These are phyloP conservation scores for Suillus variegatus DNA, from an alignment of 768 basidiomycete genomes.

Conservation along the genomic window DNA sequence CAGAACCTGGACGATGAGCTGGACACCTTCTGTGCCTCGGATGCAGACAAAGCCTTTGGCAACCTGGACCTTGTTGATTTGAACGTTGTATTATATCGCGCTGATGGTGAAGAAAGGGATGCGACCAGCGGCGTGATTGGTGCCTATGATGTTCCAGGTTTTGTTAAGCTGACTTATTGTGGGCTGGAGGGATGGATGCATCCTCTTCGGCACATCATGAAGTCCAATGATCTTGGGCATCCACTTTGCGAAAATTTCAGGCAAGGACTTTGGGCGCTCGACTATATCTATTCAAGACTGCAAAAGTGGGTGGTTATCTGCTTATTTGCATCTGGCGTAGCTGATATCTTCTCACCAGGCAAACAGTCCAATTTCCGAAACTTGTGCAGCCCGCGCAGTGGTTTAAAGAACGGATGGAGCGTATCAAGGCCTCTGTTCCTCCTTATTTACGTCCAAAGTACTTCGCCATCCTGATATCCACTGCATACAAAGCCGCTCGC, in stretches of 20 bases:
- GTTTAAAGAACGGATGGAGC: slow-evolving; percentile 87
- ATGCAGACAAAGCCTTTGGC: slow-evolving; percentile 71
- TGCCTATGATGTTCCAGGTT: slow-evolving; percentile 75
- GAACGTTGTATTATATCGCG: slow-evolving; percentile 83
- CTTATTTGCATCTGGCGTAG: slow-evolving; percentile 12
- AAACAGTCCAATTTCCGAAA: slow-evolving; percentile 62
- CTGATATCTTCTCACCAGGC: slow-evolving; percentile 40
- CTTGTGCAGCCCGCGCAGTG: slow-evolving; percentile 74
- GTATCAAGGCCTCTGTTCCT: slow-evolving; percentile 71
- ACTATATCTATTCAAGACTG: slow-evolving; percentile 78
- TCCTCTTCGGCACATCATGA: slow-evolving; percentile 79
- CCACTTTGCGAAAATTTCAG: slow-evolving; percentile 86
- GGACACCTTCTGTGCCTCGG: slow-evolving; percentile 71
- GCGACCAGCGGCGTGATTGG: slow-evolving; percentile 82
- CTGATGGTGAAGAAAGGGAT: slow-evolving; percentile 91
- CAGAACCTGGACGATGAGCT: slow-evolving; percentile 70
- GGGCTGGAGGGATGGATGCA: slow-evolving; percentile 99
- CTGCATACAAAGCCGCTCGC: slow-evolving; percentile 91
- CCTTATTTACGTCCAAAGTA: slow-evolving; percentile 94
- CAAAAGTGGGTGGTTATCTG: slow-evolving; percentile 52
- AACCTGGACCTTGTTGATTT: slow-evolving; percentile 83
- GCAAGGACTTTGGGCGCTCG: slow-evolving; percentile 88
- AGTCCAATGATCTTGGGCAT: slow-evolving; percentile 91
- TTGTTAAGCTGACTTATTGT: slow-evolving; percentile 83
- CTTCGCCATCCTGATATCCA: slow-evolving; percentile 88